Conservation (phyloP, 176 grass and related monocot genomes). For the Tillandsia fasciculata region DNA sequence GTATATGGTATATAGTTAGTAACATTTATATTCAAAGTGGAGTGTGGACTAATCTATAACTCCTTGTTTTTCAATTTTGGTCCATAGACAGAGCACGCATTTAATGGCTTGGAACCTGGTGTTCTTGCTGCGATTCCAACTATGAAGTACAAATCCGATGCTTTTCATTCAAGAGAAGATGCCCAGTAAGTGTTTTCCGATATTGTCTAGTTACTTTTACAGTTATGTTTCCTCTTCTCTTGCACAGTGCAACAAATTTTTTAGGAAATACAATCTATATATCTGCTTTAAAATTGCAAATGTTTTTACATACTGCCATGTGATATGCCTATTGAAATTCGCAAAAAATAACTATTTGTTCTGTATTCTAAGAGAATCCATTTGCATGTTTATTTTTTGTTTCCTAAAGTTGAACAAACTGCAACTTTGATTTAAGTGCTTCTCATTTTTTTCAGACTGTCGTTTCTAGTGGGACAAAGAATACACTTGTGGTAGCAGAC, state of each 20-base stretch:
- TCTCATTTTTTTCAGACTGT: no score
- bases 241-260: background rate
- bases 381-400: no score
- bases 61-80: slow-evolving; percentile 4
- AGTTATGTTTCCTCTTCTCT: background rate
- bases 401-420: no score
- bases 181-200: slow-evolving; percentile 61
- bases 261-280: background rate
- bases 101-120: slow-evolving; percentile 74
- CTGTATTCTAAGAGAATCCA: no score
- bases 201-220: background rate
- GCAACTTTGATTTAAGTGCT: no score
- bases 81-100: slow-evolving; percentile 46
- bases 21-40: background rate
- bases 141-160: slow-evolving; percentile 49
- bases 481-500: no score
- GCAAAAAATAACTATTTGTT: no score
- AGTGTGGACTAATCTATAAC: slow-evolving; percentile 8
- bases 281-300: background rate
- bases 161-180: slow-evolving; percentile 72
- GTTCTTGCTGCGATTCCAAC: slow-evolving; percentile 71
- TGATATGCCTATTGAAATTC: background rate
- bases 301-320: background rate
- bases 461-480: no score
- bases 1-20: background rate